Evolutionary conservation across 2,329 filamentous ascomycete species (phyloP).

Genomic region (Cordyceps tenuipes): DNA sequence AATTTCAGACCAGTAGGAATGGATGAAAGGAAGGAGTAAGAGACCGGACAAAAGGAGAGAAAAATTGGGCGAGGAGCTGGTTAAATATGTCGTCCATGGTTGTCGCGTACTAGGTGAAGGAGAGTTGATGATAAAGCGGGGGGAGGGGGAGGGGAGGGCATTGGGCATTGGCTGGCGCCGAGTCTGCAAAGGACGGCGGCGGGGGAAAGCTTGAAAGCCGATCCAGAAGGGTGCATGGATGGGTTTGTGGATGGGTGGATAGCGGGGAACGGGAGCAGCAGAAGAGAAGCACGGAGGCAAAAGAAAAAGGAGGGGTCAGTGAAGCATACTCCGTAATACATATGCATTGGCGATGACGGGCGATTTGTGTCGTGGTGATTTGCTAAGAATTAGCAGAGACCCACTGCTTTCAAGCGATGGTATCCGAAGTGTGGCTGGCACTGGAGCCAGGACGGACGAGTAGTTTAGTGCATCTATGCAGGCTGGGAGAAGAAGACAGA

Average conservation of each 20-base stretch:
- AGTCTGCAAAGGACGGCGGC: slow-evolving; percentile 1
- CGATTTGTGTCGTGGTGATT: background rate
- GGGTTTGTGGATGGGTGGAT: background rate
- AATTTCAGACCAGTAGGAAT: background rate
- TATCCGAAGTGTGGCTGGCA: slow-evolving; percentile 4
- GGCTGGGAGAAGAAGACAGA: background rate
- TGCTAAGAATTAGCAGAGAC: background rate
- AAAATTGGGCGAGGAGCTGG: background rate
- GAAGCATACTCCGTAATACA: background rate
- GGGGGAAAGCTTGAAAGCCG: background rate
- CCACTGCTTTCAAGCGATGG: background rate
- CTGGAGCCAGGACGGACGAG: background rate
- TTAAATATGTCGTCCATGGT: slow-evolving; percentile 2
- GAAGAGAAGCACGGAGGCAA: background rate
- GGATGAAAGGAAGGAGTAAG: background rate
- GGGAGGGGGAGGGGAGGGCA: background rate
- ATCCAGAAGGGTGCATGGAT: no score
- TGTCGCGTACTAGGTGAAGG: background rate
- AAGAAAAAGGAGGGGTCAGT: background rate
- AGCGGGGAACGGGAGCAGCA: background rate
- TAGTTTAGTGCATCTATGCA: background rate
- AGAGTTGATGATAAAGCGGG: slow-evolving; percentile 10
- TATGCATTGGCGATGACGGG: background rate
- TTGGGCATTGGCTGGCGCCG: background rate
- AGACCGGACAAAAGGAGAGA: background rate